Conservation (phyloP, 495 filamentous ascomycete species). For the Pseudoneurospora amorphoporcata region DNA sequence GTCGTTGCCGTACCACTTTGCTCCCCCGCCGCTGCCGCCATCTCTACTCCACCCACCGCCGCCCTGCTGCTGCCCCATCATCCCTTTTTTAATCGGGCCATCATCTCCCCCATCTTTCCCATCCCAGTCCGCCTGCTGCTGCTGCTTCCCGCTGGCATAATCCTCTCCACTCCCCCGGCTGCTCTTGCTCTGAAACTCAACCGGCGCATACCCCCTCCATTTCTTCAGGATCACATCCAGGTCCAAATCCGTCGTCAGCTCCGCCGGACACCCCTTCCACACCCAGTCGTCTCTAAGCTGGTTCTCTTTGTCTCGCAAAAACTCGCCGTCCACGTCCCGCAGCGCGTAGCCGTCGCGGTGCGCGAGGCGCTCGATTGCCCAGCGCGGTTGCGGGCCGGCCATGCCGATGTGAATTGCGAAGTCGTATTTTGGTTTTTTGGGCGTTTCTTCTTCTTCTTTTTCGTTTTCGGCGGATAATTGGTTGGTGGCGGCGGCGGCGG, state of each 20-base stretch:
- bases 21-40: not conserved
- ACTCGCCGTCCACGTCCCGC: slow-evolving; percentile 54
- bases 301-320: slow-evolving; percentile 41
- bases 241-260: slow-evolving; percentile 40
- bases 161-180: not conserved
- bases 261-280: slow-evolving; percentile 35
- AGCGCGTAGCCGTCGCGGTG: slow-evolving; percentile 67
- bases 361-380: slow-evolving; percentile 58
- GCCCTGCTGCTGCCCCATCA: too few relatives aligned
- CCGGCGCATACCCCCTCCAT: slow-evolving; percentile 40
- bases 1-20: not conserved
- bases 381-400: slow-evolving; percentile 57
- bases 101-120: not conserved
- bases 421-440: slow-evolving; percentile 38
- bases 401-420: slow-evolving; percentile 72
- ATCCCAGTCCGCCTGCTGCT: not conserved
- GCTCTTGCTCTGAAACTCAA: not conserved
- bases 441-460: slow-evolving; percentile 12
- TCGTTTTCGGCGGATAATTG: too few relatives aligned
- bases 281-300: slow-evolving; percentile 26
- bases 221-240: slow-evolving; percentile 42
- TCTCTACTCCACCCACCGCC: not conserved
- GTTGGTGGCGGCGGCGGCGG: too few relatives aligned
- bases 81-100: slow-evolving; percentile 7
- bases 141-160: not conserved